A percentile compares a stretch with the other conserved stretches of the same genome.
These are phyloP conservation scores for Microthlaspi erraticum DNA, from an alignment of 345 rosid species.

Conservation along the genomic window DNA sequence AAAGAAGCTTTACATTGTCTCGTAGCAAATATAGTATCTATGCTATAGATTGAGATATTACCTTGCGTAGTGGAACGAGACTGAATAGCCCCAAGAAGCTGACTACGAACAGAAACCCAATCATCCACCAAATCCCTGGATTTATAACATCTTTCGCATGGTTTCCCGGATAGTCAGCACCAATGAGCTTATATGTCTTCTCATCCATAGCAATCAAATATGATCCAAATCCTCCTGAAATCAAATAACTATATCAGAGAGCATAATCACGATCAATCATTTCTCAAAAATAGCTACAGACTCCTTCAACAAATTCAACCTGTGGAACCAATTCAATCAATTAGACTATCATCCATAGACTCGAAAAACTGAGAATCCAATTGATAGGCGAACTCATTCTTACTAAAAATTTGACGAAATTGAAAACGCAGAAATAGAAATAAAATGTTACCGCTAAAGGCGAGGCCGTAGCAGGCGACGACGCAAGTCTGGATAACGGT, in stretches of 20 bases:
- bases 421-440: neutral
- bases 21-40: neutral
- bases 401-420: neutral
- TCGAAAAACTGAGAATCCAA: constrained; percentile 9
- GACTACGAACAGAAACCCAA: constrained; percentile 81
- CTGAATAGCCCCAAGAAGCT: constrained; percentile 92
- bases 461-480: constrained; percentile 96
- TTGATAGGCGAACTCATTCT: neutral
- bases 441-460: constrained; percentile 62
- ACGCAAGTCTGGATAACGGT: constrained; percentile 94
- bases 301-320: neutral
- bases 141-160: constrained; percentile 69
- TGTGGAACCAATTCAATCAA: no score
- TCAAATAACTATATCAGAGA: neutral
- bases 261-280: constrained; percentile 1
- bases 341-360: no score
- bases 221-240: constrained; percentile 87
- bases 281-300: neutral
- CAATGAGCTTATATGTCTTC: constrained; percentile 78
- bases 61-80: constrained; percentile 92
- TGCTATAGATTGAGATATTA: constrained; percentile 24
- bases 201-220: constrained; percentile 90
- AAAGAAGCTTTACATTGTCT: neutral
- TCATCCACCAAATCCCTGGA: constrained; percentile 92
- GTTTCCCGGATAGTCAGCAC: constrained; percentile 85